These are phyloP conservation scores for Astrephomene gubernaculifera DNA, from an alignment of 139 green algal genomes.

Conservation along the genomic window DNA sequence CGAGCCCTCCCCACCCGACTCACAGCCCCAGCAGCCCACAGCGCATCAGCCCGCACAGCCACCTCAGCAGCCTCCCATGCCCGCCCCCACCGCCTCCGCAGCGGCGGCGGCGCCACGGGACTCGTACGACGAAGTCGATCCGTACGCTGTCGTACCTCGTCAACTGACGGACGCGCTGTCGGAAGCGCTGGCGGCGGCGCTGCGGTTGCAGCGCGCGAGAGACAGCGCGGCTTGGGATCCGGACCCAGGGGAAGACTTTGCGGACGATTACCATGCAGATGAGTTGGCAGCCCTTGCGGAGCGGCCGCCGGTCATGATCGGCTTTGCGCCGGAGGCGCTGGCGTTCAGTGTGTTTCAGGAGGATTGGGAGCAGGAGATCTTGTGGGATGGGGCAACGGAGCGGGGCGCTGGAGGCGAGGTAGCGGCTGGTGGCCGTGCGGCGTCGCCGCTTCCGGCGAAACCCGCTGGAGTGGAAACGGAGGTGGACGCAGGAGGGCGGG, in stretches of 20 bases:
- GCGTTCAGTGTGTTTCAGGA: conserved; percentile 4
- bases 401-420: neutral
- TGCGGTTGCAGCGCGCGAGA: neutral
- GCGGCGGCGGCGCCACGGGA: neutral
- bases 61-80: neutral
- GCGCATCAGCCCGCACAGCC: too few species aligned
- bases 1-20: neutral
- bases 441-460: conserved; percentile 5
- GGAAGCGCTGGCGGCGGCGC: conserved; percentile 10
- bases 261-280: conserved; percentile 15
- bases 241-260: conserved; percentile 1
- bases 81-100: neutral
- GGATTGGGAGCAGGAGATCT: conserved; percentile 24
- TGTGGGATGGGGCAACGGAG: conserved; percentile 1
- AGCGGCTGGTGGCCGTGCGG: neutral
- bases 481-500: neutral
- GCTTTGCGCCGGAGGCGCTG: conserved; percentile 18
- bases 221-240: conserved; percentile 1
- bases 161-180: conserved; percentile 12
- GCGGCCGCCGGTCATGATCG: neutral
- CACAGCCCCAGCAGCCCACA: neutral
- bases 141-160: conserved; percentile 13
- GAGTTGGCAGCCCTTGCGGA: conserved; percentile 2
- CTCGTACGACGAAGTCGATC: neutral
- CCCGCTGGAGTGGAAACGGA: neutral